These are phyloP conservation scores for Cucurbita argyrosperma DNA, from an alignment of 306 rosid genomes.

Conservation along the genomic window DNA sequence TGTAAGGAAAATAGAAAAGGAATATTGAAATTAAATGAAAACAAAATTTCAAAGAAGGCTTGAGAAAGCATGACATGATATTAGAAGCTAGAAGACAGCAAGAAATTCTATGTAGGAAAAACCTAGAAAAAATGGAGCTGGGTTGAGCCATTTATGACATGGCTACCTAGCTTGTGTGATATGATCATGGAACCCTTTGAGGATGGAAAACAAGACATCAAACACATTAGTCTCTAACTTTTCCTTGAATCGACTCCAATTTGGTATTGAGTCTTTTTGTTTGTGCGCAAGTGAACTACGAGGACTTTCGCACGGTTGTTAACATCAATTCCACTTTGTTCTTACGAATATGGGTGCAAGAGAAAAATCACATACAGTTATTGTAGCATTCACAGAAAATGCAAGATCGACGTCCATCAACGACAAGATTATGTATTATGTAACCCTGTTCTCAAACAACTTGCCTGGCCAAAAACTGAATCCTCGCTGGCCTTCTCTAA, in stretches of 20 bases:
- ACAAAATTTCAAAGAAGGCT: not conserved
- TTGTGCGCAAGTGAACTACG: not conserved
- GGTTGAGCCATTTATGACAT: not conserved
- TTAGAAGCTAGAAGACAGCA: not conserved
- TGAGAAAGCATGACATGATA: not conserved
- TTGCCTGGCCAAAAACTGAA: constrained; percentile 79
- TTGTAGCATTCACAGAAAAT: not conserved
- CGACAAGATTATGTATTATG: not conserved
- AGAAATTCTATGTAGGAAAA: not conserved
- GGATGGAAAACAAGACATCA: not conserved
- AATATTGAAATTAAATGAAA: not conserved
- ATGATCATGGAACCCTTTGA: not conserved
- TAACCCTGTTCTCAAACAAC: constrained; percentile 5
- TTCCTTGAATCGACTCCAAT: not conserved
- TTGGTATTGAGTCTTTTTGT: not conserved
- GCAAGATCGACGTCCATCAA: not conserved
- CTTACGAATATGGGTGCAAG: not conserved
- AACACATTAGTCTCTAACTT: not conserved
- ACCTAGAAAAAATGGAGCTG: not conserved
- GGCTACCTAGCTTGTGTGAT: not conserved
- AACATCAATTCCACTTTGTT: not conserved
- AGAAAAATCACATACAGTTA: not conserved
- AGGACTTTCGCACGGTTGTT: not conserved
- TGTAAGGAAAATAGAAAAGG: not conserved
- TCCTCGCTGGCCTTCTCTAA: constrained; percentile 93